A percentile compares a stretch with the other conserved stretches of the same genome.
Conservation (phyloP, 176 grass and related monocot genomes). For the Oryza coarctata region DNA sequence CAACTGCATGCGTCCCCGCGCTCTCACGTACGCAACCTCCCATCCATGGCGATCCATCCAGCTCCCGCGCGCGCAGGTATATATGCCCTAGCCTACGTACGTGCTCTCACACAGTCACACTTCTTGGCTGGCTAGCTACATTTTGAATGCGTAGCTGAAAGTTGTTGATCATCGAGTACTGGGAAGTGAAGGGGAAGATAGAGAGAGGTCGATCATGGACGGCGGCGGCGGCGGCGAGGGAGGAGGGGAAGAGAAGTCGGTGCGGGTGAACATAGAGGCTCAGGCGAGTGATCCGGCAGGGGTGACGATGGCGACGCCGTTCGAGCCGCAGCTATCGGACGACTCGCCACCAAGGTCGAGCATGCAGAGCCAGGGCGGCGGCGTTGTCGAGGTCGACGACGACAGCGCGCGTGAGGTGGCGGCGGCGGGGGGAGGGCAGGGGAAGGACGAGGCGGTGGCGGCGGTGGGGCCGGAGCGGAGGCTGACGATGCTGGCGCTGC, state of each 20-base stretch:
- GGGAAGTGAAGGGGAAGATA: too few relatives aligned
- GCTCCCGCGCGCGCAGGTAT: neutral
- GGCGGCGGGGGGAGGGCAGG: neutral
- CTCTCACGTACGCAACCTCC: conserved; percentile 36
- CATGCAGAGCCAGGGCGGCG: neutral
- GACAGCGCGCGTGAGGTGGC: neutral
- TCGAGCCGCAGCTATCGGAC: conserved; percentile 60
- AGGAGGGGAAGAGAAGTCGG: neutral
- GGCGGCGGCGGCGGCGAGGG: neutral
- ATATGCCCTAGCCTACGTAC: neutral
- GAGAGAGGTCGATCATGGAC: neutral
- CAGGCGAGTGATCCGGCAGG: conserved; percentile 43
- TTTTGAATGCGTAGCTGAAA: neutral
- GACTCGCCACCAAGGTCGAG: conserved; percentile 30
- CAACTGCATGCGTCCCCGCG: conserved; percentile 28
- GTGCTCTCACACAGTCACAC: neutral
- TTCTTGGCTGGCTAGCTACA: too few relatives aligned
- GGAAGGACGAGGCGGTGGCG: neutral
- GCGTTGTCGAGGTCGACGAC: neutral
- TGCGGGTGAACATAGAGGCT: conserved; percentile 44
- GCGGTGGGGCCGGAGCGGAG: conserved; percentile 50
- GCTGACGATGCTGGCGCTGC: conserved; percentile 75
- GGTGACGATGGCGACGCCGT: conserved; percentile 35
- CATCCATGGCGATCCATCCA: conserved; percentile 29
- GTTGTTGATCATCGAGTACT: neutral